Conservation (phyloP, 2,329 filamentous ascomycete genomes). For the Dendryphion nanum region DNA sequence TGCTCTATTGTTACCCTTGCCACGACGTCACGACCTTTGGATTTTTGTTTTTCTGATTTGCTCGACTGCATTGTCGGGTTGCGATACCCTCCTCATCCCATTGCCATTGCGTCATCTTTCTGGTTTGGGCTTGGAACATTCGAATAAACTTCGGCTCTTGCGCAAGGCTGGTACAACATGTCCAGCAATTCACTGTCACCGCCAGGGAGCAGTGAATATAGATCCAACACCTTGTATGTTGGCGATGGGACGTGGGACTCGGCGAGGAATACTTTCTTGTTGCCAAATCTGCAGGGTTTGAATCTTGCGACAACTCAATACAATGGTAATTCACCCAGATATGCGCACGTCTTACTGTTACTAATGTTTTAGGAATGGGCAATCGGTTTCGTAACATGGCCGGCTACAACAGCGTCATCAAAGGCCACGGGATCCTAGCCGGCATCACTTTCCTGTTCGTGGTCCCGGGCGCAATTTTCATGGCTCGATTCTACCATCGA, state of each 20-base stretch:
- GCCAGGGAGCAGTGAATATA: slow-evolving; percentile 70
- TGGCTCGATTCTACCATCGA: slow-evolving; percentile 67
- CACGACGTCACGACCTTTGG: slow-evolving; percentile 34
- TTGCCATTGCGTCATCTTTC: neutral
- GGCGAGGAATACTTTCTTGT: slow-evolving; percentile 70
- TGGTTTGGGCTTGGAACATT: no score
- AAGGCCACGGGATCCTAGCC: slow-evolving; percentile 70
- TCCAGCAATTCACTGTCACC: slow-evolving; percentile 55
- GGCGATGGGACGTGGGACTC: slow-evolving; percentile 85
- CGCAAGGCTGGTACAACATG: slow-evolving; percentile 22
- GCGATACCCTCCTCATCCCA: slow-evolving; percentile 6
- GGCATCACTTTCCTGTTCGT: slow-evolving; percentile 72
- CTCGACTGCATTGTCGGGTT: no score
- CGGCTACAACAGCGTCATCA: slow-evolving; percentile 69
- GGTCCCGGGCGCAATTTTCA: slow-evolving; percentile 71
- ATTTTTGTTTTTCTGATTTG: no score
- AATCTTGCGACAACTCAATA: slow-evolving; percentile 82
- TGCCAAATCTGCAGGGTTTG: slow-evolving; percentile 73
- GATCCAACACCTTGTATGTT: slow-evolving; percentile 71
- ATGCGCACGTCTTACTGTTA: neutral
- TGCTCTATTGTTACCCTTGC: slow-evolving; percentile 18
- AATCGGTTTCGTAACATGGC: slow-evolving; percentile 70
- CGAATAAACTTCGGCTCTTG: neutral
- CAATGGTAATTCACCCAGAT: slow-evolving; percentile 60
- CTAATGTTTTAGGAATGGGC: slow-evolving; percentile 65